phyloP scores from a whole-genome alignment of 1,139 yeast species.

The Blastobotrys buckinghamii region DNA sequence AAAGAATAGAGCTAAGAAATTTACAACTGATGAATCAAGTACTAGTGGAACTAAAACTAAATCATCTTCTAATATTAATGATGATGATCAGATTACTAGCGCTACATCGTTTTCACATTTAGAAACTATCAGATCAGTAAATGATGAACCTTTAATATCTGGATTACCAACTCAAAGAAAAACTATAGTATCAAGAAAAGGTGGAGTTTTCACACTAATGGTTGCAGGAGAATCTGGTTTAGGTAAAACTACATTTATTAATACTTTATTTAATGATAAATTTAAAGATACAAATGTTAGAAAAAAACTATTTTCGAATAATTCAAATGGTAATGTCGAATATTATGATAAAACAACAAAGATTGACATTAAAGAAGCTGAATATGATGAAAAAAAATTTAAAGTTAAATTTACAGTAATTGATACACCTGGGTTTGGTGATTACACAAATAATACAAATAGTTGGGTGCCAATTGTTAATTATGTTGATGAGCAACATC shows the following conservation, averaged over 20 bases:
- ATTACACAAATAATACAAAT: constrained; percentile 52
- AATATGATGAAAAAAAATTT: constrained; percentile 47
- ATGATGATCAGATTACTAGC: not conserved
- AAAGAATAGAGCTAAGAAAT: too few relatives aligned
- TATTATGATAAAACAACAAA: constrained; percentile 33
- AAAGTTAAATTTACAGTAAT: constrained; percentile 49
- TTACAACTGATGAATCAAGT: not conserved
- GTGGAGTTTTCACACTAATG: constrained; percentile 84
- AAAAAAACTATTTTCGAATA: constrained; percentile 18
- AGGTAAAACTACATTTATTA: constrained; percentile 75
- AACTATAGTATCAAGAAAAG: constrained; percentile 70
- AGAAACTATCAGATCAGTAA: not conserved
- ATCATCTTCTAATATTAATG: not conserved
- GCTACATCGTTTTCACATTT: too few relatives aligned
- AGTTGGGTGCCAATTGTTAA: constrained; percentile 55
- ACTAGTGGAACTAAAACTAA: not conserved
- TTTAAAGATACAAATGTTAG: constrained; percentile 38
- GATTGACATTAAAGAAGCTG: constrained; percentile 38
- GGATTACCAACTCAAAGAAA: constrained; percentile 82
- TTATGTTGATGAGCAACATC: constrained; percentile 57
- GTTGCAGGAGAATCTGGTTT: constrained; percentile 89
- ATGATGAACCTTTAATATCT: constrained; percentile 39
- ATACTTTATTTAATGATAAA: constrained; percentile 56
- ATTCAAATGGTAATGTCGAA: constrained; percentile 3
- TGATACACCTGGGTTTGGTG: constrained; percentile 80